Evolutionary conservation across 2,329 filamentous ascomycete genomes (phyloP), one percentile per base, ranked within the genome.

Genomic region (Aspergillus quadricinctus): DNA sequence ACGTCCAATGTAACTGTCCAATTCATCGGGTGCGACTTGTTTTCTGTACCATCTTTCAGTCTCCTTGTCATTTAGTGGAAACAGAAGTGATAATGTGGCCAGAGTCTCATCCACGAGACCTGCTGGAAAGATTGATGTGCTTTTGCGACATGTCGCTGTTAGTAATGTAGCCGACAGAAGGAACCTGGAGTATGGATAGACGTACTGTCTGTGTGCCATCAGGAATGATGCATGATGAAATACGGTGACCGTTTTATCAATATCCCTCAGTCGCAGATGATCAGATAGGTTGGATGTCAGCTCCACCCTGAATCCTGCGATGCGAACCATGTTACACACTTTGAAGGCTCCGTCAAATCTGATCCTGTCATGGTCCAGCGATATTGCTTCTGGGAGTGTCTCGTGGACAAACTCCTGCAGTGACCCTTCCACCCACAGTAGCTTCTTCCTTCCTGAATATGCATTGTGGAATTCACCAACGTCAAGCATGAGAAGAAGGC

Each of bases 211-310:
- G 61, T 72, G 67, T 11, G 60, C 56, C 41, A 70, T 59, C 8
- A 78, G 61, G 45, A 78, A 76, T 0, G 71, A 72, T 0, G 67
- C 72, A 52, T 77, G 70, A 54, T 78, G 73, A 48, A 79, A 80
- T 0, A 80, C 63, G 10, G 67, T 59, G 0, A 79, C 61, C 4
- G 61, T 72, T 0, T 62, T 73, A 49, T 77, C 75, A n/a, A 74
- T 70, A 9, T 77, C 70, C 0, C 61, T 65, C 23, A 79, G 48
- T 1, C 67, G 67, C 2, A 79, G 64, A 57, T 80, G 77, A 53
- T 78, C 74, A 0, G 70, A 62, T 3, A 80, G 57, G 46, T 79
- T 78, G 23, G 67, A 63, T 0, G 77, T 79, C 65, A 70, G 74
- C 5, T 61, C 53, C 4, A 73, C 64, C 17, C 69, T 28, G 11